Base-by-base conservation (phyloP, 495 filamentous ascomycete genomes). In the Neurospora tetrasperma region DNA sequence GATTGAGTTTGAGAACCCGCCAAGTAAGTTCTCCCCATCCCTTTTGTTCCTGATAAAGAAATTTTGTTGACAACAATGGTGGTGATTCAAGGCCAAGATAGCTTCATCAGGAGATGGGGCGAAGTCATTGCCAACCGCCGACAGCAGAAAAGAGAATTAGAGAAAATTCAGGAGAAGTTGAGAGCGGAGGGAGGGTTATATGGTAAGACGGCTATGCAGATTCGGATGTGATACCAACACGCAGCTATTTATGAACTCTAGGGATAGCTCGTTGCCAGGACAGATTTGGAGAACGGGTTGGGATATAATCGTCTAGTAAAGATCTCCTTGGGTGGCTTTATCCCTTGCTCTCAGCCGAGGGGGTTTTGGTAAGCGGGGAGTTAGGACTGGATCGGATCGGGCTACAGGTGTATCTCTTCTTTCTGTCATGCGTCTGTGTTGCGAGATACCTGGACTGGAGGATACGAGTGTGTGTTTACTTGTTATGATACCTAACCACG, bases 1-100 rank as follows among this genome's bases (percentile, higher is more conserved):
- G 72, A 80, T 82, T 74, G 80, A 82, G 40, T 82, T 82, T 77
- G 80, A 82, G 77, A 82, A 76, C 44, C 77, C 75, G 69, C 78
- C 79, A 8, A 82, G 79, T 79, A 73, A 54, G 77, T 73, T 46
- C 9, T 38, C 7, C 42, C 4, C n/a, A 35, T 0, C 5, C 40
- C 40, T 41, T 11, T 9, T 9, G 2, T 41, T 41, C 9, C 0
- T 7, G 40, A 41, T 39, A 39, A 39, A 39, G 6, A 39, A 41
- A 41, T 10, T 10, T 10, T 31, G 16, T n/a, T 54, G 4, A 31
- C 71, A 3, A 59, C 72, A 5, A 74, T 41, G 23, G 8, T 1
- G 27, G 2, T 41, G 2, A 0, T 9, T 14, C 7, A 23, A 81
- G 78, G 80, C 59, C 79, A 80, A 70, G 76, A 78, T 66, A 77